Percentiles rank a stretch among this genome's conserved stretches.
These are phyloP conservation scores for Diplodia sapinea DNA, from an alignment of 2,329 filamentous ascomycete genomes.

Conservation along the genomic window DNA sequence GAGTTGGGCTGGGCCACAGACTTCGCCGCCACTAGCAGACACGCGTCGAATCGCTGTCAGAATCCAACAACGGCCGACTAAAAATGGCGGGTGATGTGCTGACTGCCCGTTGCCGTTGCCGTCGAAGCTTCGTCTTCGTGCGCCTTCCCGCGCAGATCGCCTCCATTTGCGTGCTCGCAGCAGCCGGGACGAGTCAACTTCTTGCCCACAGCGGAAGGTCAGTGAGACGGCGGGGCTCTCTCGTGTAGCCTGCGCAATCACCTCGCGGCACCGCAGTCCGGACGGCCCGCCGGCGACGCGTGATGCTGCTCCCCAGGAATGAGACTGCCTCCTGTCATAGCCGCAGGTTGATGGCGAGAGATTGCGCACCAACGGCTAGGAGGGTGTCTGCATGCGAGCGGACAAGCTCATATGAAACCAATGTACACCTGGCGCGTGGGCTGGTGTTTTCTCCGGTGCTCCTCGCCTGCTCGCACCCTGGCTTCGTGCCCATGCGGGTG, in stretches of 20 bases:
- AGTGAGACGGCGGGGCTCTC: constrained; percentile 17
- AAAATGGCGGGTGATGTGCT: constrained; percentile 18
- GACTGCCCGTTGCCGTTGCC: background rate
- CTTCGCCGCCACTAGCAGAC: background rate
- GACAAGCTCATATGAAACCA: constrained; percentile 25
- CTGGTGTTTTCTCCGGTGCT: background rate
- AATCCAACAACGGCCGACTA: constrained; percentile 14
- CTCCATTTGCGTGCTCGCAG: constrained; percentile 15
- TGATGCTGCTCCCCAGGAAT: background rate
- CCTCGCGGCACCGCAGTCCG: background rate
- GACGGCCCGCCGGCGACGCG: background rate
- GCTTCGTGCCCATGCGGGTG: constrained; percentile 23
- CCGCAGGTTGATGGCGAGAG: constrained; percentile 27
- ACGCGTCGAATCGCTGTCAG: constrained; percentile 14
- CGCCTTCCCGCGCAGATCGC: constrained; percentile 24
- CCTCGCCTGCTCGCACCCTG: constrained; percentile 22
- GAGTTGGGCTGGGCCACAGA: background rate
- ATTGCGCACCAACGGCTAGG: constrained; percentile 1
- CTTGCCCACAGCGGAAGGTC: constrained; percentile 19
- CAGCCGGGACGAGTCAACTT: background rate
- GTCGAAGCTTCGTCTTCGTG: constrained; percentile 14
- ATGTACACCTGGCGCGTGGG: constrained; percentile 11
- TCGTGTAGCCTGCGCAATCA: constrained; percentile 25
- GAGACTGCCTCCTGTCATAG: background rate
- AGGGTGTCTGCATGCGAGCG: constrained; percentile 13